phyloP scores from a whole-genome alignment of 768 basidiomycete species.

The Sporobolomyces roseus region DNA sequence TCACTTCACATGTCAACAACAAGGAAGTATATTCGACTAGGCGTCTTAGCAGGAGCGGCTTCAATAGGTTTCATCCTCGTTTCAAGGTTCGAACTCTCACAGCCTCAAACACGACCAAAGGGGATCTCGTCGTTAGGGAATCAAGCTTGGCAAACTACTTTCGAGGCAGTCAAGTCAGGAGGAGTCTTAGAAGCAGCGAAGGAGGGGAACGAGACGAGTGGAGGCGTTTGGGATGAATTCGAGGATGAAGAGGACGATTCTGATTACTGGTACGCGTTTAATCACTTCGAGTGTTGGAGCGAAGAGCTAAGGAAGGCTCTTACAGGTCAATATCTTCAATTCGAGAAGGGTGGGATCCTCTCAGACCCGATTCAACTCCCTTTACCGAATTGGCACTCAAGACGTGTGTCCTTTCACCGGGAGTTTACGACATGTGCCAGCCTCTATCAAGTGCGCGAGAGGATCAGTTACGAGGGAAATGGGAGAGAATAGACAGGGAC shows the following conservation, averaged over 20 bases:
- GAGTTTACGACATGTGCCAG: conserved; percentile 41
- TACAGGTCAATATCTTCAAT: conserved; percentile 5
- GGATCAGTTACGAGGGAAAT: conserved; percentile 56
- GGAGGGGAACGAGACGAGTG: background rate
- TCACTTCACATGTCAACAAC: background rate
- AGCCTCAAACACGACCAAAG: conserved; percentile 17
- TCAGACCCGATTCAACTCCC: conserved; percentile 19
- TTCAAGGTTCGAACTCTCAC: conserved; percentile 18
- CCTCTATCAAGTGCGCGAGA: conserved; percentile 39
- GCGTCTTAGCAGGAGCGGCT: conserved; percentile 14
- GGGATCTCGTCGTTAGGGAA: conserved; percentile 19
- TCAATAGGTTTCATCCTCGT: conserved; percentile 31
- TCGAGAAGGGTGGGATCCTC: conserved; percentile 24
- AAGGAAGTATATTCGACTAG: conserved; percentile 18
- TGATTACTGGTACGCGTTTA: conserved; percentile 13
- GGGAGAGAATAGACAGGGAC: conserved; percentile 82
- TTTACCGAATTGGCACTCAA: conserved; percentile 35
- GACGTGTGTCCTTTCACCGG: conserved; percentile 41
- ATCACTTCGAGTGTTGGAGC: background rate
- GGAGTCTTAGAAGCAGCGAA: background rate
- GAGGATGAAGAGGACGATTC: conserved; percentile 22
- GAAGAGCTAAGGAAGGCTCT: background rate
- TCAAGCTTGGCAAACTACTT: conserved; percentile 22
- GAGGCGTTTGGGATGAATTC: background rate
- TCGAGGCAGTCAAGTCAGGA: background rate